phyloP scores from a whole-genome alignment of 257 asterid genomes.

The Parsonsia alboflavescens region DNA sequence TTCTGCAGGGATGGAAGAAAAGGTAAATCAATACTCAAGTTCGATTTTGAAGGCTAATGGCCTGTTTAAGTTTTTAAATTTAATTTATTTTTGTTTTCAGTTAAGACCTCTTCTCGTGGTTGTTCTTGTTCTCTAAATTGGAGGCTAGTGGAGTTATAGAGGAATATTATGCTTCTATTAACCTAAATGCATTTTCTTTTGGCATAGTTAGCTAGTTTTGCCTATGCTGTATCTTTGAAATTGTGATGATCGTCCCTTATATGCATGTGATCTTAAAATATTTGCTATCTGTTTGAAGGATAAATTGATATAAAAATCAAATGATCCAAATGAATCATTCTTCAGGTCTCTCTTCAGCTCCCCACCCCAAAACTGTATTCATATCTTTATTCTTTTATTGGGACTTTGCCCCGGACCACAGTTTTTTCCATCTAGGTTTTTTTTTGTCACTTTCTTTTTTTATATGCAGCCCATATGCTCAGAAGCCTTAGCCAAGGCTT shows the following conservation, averaged over 20 bases:
- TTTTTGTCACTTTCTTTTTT: too few species aligned
- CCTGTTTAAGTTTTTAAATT: neutral
- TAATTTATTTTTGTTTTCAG: neutral
- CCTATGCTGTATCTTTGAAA: neutral
- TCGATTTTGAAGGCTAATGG: neutral
- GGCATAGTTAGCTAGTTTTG: neutral
- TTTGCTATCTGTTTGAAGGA: neutral
- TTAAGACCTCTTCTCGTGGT: neutral
- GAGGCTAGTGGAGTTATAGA: neutral
- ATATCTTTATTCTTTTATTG: too few species aligned
- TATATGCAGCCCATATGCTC: too few species aligned
- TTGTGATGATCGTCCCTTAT: neutral
- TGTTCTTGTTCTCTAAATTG: neutral
- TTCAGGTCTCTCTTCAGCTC: too few species aligned
- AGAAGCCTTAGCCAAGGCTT: too few species aligned
- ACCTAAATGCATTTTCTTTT: neutral
- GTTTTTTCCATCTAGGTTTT: too few species aligned
- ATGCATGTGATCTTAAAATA: neutral
- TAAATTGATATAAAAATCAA: neutral
- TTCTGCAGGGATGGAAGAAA: conserved; percentile 83
- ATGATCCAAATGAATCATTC: too few species aligned
- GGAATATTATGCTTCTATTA: neutral
- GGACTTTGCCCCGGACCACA: too few species aligned
- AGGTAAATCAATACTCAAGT: conserved; percentile 40
- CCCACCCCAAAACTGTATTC: too few species aligned